phyloP scores from a whole-genome alignment of 2,329 filamentous ascomycete species.

The Trichothecium sympodiale region DNA sequence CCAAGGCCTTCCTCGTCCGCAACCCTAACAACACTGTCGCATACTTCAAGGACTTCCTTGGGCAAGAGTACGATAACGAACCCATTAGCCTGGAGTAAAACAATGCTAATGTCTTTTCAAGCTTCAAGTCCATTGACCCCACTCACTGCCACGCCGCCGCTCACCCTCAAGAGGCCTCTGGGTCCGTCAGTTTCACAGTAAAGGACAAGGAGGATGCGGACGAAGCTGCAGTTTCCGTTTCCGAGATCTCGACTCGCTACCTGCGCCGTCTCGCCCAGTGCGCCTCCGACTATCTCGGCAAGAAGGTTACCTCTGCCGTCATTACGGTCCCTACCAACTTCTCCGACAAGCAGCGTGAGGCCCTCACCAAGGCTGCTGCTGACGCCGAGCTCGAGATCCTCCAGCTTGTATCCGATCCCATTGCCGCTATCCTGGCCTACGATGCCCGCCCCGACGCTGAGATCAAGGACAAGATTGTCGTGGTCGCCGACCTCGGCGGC shows the following conservation, averaged over 20 bases:
- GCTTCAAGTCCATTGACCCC: constrained; percentile 92
- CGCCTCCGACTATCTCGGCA: constrained; percentile 85
- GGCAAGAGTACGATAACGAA: constrained; percentile 61
- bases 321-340: constrained; percentile 93
- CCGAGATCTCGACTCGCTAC: constrained; percentile 76
- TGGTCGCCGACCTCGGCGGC: constrained; percentile 87
- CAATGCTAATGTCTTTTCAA: constrained; percentile 17
- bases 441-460: constrained; percentile 71
- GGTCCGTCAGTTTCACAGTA: constrained; percentile 69
- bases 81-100: constrained; percentile 2
- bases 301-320: constrained; percentile 87
- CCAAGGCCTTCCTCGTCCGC: constrained; percentile 84
- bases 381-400: constrained; percentile 78
- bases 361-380: constrained; percentile 66
- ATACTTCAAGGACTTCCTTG: constrained; percentile 92
- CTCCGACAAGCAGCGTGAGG: constrained; percentile 72
- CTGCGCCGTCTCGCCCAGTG: constrained; percentile 70
- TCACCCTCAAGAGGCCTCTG: constrained; percentile 67
- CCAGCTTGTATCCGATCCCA: constrained; percentile 85
- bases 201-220: constrained; percentile 61
- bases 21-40: constrained; percentile 89
- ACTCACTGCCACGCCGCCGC: constrained; percentile 89
- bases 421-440: constrained; percentile 82
- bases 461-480: constrained; percentile 73
- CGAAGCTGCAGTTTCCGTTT: constrained; percentile 57